Base-by-base conservation (phyloP, 176 grass and related monocot species). In the Calamus simplicifolius region DNA sequence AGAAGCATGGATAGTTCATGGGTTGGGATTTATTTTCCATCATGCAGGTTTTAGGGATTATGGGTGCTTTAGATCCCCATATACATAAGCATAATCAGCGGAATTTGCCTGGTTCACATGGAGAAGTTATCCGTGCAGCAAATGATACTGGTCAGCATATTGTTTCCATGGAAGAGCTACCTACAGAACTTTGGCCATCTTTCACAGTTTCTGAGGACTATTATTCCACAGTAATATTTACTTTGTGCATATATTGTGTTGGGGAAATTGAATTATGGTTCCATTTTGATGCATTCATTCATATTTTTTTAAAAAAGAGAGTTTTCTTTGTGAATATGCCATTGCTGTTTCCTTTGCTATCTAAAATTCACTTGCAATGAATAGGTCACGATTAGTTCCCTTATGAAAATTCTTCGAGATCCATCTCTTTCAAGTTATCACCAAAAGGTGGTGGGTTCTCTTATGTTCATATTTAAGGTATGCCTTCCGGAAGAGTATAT, bases 381-480 rank as follows among this genome's bases (percentile, higher is more conserved):
- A 30, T 74, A 97, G 93, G 87, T 97, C 77, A 87, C 93, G 43
- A 91, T 97, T 77, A 82, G 75, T 74, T 97, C 93, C 57, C 83
- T 97, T 55, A 97, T 97, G 93, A 63, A 83, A 70, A 88, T 97
- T 77, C 93, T 97, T 60, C 74, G 75, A 75, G 93, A 97, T 77
- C 83, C 93, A 61, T 97, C 93, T 5, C 93, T 97, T 79, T 87
- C 93, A 73, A 97, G 93, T 74, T 97, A 97, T 71, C 93, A 97
- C 75, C 93, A 97, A 64, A 88, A 86, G 83, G 93, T 97, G 38
- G 93, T 97, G 27, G 69, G 69, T 68, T 97, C 93, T 73, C 84
- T 97, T 55, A 75, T 97, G 14, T 97, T 85, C 72, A 90, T 97
- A 75, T 97, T 97, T 73, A 97, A 97, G 87, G 93, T 97, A 82